Evolutionary conservation across 371 early-diverging fungal species (phyloP), one percentile per base, ranked within the genome.

Genomic region (Capniomyces stellatus): DNA sequence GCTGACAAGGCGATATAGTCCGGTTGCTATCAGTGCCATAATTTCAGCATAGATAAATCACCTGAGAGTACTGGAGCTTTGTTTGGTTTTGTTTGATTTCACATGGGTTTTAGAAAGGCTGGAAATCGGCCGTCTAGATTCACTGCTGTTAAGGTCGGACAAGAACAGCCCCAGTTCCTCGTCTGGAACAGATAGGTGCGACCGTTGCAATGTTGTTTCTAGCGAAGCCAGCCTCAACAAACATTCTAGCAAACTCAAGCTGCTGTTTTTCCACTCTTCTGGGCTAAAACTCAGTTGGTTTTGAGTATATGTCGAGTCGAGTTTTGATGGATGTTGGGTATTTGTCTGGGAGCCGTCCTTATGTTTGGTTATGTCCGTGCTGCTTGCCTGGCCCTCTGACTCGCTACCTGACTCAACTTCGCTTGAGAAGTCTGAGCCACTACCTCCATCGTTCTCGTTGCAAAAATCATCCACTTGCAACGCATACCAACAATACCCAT

Each of bases 171-270:
- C 61, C 39, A 85, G 63, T 54, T 80, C 71, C 51, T 84, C 86
- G 63, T 85, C 86, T 1, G 78, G 67, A 12, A 82, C 72, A 25
- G 77, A 67, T 6, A 83, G 55, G 61, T 84, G 81, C 48, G 72
- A 63, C 54, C 66, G 64, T 51, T 80, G 75, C 53, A 83, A 77
- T 18, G 74, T 59, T 29, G 64, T 63, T 61, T 84, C 86, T 18
- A 82, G 61, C 3, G 76, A 60, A 2, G 76, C 69, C 22, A 85
- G 65, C 29, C 80, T 72, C 4, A 85, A 60, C 19, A 76, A 61
- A 54, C 77, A 76, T 60, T 85, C 86, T 21, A 85, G 62, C 18
- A 81, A 54, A n/a, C 81, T 64, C 13, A 85, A 64, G 21, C 71
- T 70, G 25, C 59, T 58, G 35, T 43, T 29, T 23, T 46, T 58